Evolutionary conservation across 2,329 filamentous ascomycete genomes (phyloP), one percentile per base, ranked within the genome.

Genomic region (Colletotrichum endophyticum): DNA sequence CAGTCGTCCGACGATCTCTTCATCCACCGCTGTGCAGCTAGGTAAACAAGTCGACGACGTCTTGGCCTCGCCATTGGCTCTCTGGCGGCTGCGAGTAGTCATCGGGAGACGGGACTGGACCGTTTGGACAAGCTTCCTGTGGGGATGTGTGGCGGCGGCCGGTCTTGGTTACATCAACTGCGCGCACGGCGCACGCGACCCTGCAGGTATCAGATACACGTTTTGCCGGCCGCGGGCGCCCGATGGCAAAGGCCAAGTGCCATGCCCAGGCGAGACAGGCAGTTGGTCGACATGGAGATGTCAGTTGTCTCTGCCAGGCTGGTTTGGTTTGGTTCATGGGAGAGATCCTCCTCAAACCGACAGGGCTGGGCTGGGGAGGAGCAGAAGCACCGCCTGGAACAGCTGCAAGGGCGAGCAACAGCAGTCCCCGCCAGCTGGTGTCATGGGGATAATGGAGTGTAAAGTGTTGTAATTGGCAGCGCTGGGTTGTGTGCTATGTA

Each of bases 61-160:
- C 53, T 39, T 16, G 22, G 62, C 25, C 57, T 59, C 62, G 32
- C 64, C 64, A 77, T 73, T 77, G 76, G 76, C 68, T 61, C 64
- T 28, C 32, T 34, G 57, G 57, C 44, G 70, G 64, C 70, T 73
- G 70, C 73, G 28, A 73, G 73, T 73, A 69, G 73, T 66, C 70
- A 66, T 69, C 64, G 64, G 34, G 64, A 56, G 64, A 69, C 57
- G 64, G 73, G 73, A 73, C 73, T 76, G 70, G 70, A 72, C 70
- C 57, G 70, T 73, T 73, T 76, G 63, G 73, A 76, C 73, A 76
- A 73, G 73, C 70, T 73, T 73, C 73, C 19, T 69, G 73, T 76
- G 70, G 70, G 70, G 73, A 53, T 39, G 30, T 30, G 32, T 73
- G 63, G 73, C 63, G 56, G 56, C 22, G 12, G 34, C 39, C 44